Evolutionary conservation across 129 eudicot genomes (phyloP), one percentile per base, ranked within the genome.

Genomic region (Pseudognaphalium luteoalbum): DNA sequence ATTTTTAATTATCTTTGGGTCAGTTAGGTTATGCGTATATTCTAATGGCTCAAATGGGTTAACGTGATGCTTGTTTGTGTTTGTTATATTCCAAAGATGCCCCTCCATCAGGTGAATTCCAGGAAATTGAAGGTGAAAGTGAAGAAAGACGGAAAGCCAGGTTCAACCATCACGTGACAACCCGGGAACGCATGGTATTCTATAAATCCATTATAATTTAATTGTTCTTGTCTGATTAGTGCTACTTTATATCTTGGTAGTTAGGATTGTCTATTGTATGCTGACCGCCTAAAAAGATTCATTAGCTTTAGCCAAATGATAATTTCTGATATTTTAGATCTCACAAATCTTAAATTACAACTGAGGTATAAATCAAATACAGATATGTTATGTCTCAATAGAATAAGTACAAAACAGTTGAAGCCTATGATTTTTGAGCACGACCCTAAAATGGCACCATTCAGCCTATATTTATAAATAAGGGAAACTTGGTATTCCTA

Each of bases 111-210:
- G 89, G 81, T 77, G 91, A 68, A 75, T 94, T 94, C 74, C 82
- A 87, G 68, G 98, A 94, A 83, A 54, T 91, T 66, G 80, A 88
- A 33, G 98, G 97, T 71, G 98, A 94, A 86, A 85, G 83, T 75
- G 86, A 83, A 68, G 98, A 91, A 39, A 89, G 98, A 86, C 83
- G 98, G 73, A 86, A 77, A 81, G 88, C 91, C 12, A 87, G 98
- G 83, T 84, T 78, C 66, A 92, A 86, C 47, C 96, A 86, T 52
- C 88, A 88, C 76, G 70, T 81, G 71, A 76, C 77, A 58, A 89
- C 88, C 69, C 83, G 83, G 67, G 85, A 79, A 32, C 93, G 98
- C 35, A 87, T 91, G 97, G 98, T 94, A 82, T 71, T 70, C 25
- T 60, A 16, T 51, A 64, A 47, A 77, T 70, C 66, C 15, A 19